Evolutionary conservation across 768 basidiomycete species (phyloP).

Genomic region (Fomitopsis pulvina): DNA sequence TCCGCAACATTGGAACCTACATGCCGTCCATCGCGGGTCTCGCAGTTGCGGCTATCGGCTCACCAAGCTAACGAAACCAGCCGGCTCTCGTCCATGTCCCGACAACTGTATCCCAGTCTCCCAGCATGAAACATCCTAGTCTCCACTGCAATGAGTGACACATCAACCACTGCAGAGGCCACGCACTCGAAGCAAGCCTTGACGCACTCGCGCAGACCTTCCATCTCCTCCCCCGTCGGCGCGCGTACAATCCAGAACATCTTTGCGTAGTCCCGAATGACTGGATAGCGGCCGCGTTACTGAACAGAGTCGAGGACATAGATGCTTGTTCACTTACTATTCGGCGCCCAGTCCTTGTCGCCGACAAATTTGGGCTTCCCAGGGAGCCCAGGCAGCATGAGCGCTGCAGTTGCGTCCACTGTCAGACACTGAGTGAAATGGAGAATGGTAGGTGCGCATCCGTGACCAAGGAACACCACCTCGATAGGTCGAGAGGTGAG

Average conservation of each 20-base stretch:
- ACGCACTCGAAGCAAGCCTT: slow-evolving; percentile 67
- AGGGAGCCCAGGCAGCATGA: slow-evolving; percentile 76
- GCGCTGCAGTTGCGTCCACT: slow-evolving; percentile 52
- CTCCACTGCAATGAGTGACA: slow-evolving; percentile 6
- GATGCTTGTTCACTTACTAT: slow-evolving; percentile 51
- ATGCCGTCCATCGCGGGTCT: too few species aligned
- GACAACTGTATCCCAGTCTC: too few species aligned
- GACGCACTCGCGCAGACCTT: slow-evolving; percentile 51
- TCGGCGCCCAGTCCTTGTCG: slow-evolving; percentile 61
- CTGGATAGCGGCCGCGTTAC: slow-evolving; percentile 28
- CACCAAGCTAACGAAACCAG: too few species aligned
- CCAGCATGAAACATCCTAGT: too few species aligned
- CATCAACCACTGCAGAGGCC: not conserved
- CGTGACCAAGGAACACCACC: slow-evolving; percentile 69
- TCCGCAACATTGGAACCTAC: too few species aligned
- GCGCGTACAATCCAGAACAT: slow-evolving; percentile 72
- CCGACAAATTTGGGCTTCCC: slow-evolving; percentile 82
- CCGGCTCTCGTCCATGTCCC: too few species aligned
- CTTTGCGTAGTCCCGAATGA: slow-evolving; percentile 78
- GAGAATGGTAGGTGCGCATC: slow-evolving; percentile 36
- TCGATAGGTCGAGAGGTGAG: slow-evolving; percentile 59
- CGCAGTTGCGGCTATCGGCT: too few species aligned
- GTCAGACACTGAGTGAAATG: not conserved
- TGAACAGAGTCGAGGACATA: not conserved
- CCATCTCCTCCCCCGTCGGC: slow-evolving; percentile 47